Evolutionary conservation across 1,284 basidiomycete genomes (phyloP), one percentile per base, ranked within the genome.

Genomic region (Ustilago bromivora): DNA sequence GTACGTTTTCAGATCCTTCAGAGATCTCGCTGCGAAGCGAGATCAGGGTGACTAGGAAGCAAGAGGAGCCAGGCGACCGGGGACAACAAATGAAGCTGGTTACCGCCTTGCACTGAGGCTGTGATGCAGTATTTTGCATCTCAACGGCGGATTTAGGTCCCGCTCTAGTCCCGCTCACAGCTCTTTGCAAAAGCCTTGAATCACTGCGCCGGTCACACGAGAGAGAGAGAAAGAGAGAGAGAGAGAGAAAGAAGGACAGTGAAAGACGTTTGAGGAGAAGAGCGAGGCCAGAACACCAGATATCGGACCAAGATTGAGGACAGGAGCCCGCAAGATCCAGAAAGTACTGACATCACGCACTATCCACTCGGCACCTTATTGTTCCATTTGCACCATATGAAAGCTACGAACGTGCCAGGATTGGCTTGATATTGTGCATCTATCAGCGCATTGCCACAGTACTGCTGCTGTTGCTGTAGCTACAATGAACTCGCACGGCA

Each of bases 41-140:
- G 34, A 10, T 41, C 8, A 17, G 47, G 28, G n/a, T n/a, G 41
- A 32, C 23, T 28, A 28, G 36, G 6, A 38, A 8, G 43, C 54
- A 19, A 32, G 28, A 31, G 17, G 41, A 23, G n/a, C n/a, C 5
- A 31, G 43, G 23, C 34, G 38, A 41, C 36, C 52, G 65, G 23
- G 51, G 23, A 23, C 49, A 41, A 47, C 59, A 61, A 57, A 68
- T 68, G 66, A 68, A 68, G 60, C 54, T 57, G 32, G 19, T 40
- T 60, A 68, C 66, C 53, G 66, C 66, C 66, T 13, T 52, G n/a
- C 46, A 31, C 35, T 31, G 40, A 7, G 36, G 8, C 13, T 35
- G 17, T 23, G 34, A 31, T 34, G 40, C 19, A 47, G 32, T 13
- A 23, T n/a, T 34, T 6, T 28, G 41, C 53, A 23, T 47, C 19